Percentiles rank a stretch among this genome's conserved stretches.
Conservation (phyloP, 495 filamentous ascomycete genomes). For the Trichoderma reesei region DNA sequence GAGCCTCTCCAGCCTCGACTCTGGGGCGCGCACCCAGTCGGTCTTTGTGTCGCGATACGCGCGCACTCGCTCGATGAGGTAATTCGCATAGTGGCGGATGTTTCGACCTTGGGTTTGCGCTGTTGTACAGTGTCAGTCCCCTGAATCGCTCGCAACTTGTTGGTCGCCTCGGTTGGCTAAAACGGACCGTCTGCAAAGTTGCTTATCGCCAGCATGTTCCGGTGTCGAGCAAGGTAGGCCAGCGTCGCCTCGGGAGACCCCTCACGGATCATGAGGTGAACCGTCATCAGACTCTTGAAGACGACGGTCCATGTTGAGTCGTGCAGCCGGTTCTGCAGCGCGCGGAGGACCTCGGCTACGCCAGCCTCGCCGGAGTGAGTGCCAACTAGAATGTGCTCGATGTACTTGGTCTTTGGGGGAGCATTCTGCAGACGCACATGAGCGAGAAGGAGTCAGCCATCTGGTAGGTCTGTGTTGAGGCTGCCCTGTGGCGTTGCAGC, state of each 20-base stretch:
- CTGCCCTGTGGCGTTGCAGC: not conserved
- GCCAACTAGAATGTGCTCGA: slow-evolving; percentile 93
- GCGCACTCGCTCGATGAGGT: slow-evolving; percentile 71
- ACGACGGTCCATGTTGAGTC: slow-evolving; percentile 96
- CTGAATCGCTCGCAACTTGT: not conserved
- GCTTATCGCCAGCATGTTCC: slow-evolving; percentile 75
- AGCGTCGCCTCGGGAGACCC: slow-evolving; percentile 84
- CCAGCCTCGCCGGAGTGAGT: slow-evolving; percentile 93
- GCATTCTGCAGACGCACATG: slow-evolving; percentile 52
- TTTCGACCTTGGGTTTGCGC: slow-evolving; percentile 95
- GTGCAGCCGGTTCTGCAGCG: slow-evolving; percentile 74
- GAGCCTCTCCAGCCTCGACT: slow-evolving; percentile 72
- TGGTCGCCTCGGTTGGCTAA: slow-evolving; percentile 8
- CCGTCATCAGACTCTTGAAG: slow-evolving; percentile 91
- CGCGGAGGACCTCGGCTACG: slow-evolving; percentile 91
- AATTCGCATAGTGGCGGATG: slow-evolving; percentile 83
- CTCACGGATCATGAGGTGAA: slow-evolving; percentile 96
- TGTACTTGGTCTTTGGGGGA: slow-evolving; percentile 97
- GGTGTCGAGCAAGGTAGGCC: slow-evolving; percentile 72
- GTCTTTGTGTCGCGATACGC: slow-evolving; percentile 74
- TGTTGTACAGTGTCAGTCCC: slow-evolving; percentile 21
- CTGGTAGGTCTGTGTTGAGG: not conserved
- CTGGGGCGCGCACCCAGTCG: slow-evolving; percentile 81
- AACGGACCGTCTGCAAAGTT: slow-evolving; percentile 83
- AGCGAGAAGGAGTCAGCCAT: slow-evolving; percentile 5